Percentiles rank a stretch among this genome's conserved stretches.
phyloP scores from a whole-genome alignment of 2,329 filamentous ascomycete species.

The Lasiodiplodia sp. region DNA sequence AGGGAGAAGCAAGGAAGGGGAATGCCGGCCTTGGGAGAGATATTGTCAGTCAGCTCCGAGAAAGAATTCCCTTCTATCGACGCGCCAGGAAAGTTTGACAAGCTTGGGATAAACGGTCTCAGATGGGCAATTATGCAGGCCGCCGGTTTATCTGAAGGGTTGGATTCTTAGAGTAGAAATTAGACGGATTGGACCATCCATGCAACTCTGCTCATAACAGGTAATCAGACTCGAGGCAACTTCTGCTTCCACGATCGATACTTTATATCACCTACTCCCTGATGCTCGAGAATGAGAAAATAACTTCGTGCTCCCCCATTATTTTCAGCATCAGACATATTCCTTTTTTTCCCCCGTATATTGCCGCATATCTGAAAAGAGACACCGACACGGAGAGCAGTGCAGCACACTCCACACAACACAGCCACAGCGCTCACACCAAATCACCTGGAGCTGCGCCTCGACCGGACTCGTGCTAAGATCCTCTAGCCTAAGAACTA shows the following conservation, averaged over 20 bases:
- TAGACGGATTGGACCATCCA: neutral
- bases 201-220: neutral
- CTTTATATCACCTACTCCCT: neutral
- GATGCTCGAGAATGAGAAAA: neutral
- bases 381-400: too few relatives aligned
- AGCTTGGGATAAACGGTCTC: conserved; percentile 67
- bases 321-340: too few relatives aligned
- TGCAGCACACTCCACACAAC: too few relatives aligned
- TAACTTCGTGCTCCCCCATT: too few relatives aligned
- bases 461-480: too few relatives aligned
- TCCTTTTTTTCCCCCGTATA: too few relatives aligned
- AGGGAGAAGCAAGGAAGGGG: conserved; percentile 35
- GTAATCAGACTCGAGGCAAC: neutral
- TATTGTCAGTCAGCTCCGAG: conserved; percentile 66
- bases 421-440: too few relatives aligned
- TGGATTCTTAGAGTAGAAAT: neutral
- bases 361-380: too few relatives aligned
- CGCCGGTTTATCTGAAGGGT: conserved; percentile 54
- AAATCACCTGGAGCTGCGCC: too few relatives aligned
- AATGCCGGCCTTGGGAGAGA: conserved; percentile 60
- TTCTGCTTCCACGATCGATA: neutral
- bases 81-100: conserved; percentile 49
- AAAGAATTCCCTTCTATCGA: conserved; percentile 45
- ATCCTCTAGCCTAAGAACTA: too few relatives aligned
- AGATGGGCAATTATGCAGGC: conserved; percentile 71